Base-by-base conservation (phyloP, 257 asterid genomes). In the Striga asiatica region DNA sequence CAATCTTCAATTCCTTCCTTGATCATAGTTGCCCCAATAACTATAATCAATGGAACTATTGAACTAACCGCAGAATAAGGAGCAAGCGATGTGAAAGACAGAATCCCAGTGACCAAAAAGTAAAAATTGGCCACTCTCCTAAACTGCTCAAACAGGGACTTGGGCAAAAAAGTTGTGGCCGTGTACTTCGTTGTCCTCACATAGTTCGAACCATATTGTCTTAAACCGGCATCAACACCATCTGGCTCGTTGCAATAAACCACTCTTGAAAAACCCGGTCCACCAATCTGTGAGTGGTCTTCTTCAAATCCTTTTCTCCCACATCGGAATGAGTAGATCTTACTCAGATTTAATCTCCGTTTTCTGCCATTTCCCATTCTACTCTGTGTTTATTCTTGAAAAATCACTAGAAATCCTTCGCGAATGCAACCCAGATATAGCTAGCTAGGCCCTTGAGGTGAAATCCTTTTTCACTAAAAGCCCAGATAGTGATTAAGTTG, bases 101-200 rank as follows among this genome's bases (percentile, higher is more conserved):
- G 60, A 43, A 65, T 47, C n/a, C 80, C 97, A 46, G 70, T 68
- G 34, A 89, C 89, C 49, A 89, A 84, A 62, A 89, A 89, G 77
- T 65, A 89, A 50, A 89, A 89, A 42, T 89, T 89, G 20, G 97
- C 97, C 34, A 85, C 95, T 56, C 97, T 85, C 50, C 97, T 79
- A 58, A 89, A 89, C 84, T 89, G 97, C 72, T 89, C 97, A 72
- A 85, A 89, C 74, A 89, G 73, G 21, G 93, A 58, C 54, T 89
- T 89, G 0, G 97, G 97, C 67, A 89, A 60, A 79, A 89, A 89
- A 54, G 89, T 74, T 39, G 88, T 89, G 47, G 83, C 63, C 17
- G 93, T 85, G 45, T 89, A 89, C 78, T 89, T 89, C 0, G 97
- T 81, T 5, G 82, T 71, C 18, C 74, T 76, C 3, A 89, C 95